A percentile compares a stretch with the other conserved stretches of the same genome.
Evolutionary conservation across 495 filamentous ascomycete species (phyloP).

Genomic region (Podospora pseudoanserina): DNA sequence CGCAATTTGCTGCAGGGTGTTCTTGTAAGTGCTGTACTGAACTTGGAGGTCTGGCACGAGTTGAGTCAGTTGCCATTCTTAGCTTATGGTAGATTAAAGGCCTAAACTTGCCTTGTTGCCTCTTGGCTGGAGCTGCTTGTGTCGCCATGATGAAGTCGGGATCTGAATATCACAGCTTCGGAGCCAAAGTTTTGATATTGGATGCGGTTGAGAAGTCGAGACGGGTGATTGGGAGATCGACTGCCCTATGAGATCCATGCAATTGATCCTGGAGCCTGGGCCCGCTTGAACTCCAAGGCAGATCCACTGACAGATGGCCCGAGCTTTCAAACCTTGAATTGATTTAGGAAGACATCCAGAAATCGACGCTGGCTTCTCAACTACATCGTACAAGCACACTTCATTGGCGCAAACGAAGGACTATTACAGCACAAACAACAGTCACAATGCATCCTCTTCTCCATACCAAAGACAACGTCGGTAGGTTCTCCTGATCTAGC

Average conservation of each 20-base stretch:
- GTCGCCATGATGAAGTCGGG: slow-evolving; percentile 36
- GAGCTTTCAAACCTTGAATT: slow-evolving; percentile 8
- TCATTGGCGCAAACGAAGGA: not conserved
- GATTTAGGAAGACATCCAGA: not conserved
- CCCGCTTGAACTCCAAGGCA: not conserved
- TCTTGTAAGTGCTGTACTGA: slow-evolving; percentile 95
- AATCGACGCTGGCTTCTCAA: not conserved
- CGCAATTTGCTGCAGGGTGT: slow-evolving; percentile 85
- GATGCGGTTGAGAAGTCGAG: slow-evolving; percentile 2
- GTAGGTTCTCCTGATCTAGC: slow-evolving; percentile 44
- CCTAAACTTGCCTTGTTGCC: slow-evolving; percentile 71
- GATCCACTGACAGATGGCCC: slow-evolving; percentile 8
- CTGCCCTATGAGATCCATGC: not conserved
- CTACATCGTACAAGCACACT: not conserved
- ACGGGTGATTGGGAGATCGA: slow-evolving; percentile 2
- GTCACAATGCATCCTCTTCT: slow-evolving; percentile 91
- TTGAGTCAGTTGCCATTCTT: slow-evolving; percentile 18
- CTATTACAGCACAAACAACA: not conserved
- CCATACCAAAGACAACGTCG: slow-evolving; percentile 82
- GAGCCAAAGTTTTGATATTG: not conserved
- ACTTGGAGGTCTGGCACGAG: slow-evolving; percentile 74
- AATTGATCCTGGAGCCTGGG: not conserved
- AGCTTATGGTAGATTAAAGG: not conserved
- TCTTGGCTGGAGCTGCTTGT: slow-evolving; percentile 52
- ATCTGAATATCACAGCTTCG: not conserved